Base-by-base conservation (phyloP, 2,329 filamentous ascomycete genomes). In the Ramichloridium luteum region DNA sequence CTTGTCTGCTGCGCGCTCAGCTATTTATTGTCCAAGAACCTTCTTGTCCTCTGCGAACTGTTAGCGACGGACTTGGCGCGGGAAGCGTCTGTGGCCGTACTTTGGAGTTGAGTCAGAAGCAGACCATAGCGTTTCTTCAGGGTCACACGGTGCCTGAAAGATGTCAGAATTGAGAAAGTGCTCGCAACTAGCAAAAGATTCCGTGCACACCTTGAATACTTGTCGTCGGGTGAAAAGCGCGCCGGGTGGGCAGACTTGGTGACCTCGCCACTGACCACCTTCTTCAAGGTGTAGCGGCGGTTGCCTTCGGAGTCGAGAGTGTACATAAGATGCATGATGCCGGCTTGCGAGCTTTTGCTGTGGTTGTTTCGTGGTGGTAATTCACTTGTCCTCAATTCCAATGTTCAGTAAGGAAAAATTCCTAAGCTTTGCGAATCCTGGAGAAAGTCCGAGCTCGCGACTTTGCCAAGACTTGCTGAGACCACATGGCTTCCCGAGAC, bases 161-260 rank as follows among this genome's bases (percentile, higher is more conserved):
- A 30, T n/a, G n/a, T n/a, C n/a, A n/a, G n/a, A n/a, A n/a, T n/a
- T n/a, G n/a, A n/a, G 13, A 13, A n/a, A 15, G 16, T 25, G 27
- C 4, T 16, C n/a, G 10, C 20, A 27, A 5, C 10, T 16, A n/a
- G n/a, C n/a, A n/a, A n/a, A n/a, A n/a, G n/a, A n/a, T n/a, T n/a
- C n/a, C n/a, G n/a, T n/a, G 13, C 60, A 31, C 56, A 74, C 70
- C 73, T 68, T 53, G 85, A 93, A 72, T 92, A 96, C 70, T 94
- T 93, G 70, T 98, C 90, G 64, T 98, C 90, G 43, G 90, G 90
- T 28, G 84, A 93, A 70, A 96, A 98, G 48, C 90, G 74, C 26
- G 90, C 90, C 28, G 90, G 88, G 65, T 96, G 88, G 35, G 90
- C 90, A 32, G 81, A 90, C 70, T 93, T 93, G 59, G 88, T 93